phyloP scores from a whole-genome alignment of 345 rosid species.

The Citrus inodora region DNA sequence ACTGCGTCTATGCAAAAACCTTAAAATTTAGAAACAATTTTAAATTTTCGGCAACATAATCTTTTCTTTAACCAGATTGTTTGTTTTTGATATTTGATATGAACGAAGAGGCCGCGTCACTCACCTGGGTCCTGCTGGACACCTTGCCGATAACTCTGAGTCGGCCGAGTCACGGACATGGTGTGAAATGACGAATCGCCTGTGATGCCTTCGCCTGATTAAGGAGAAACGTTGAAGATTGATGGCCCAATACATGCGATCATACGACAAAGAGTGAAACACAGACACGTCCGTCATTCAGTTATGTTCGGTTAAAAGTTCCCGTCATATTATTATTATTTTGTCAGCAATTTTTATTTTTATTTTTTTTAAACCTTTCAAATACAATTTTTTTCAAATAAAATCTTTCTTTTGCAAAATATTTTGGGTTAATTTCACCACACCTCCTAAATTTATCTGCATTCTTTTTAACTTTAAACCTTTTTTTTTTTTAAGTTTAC shows the following conservation, averaged over 20 bases:
- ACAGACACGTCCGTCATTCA: neutral
- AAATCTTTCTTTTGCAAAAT: too few relatives aligned
- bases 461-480: too few relatives aligned
- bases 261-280: too few relatives aligned
- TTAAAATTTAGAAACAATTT: neutral
- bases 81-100: too few relatives aligned
- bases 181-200: neutral
- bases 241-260: neutral
- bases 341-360: too few relatives aligned
- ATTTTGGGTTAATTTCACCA: too few relatives aligned
- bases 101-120: neutral
- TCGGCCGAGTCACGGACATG: slow-evolving; percentile 24
- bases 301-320: neutral
- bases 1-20: neutral
- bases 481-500: too few relatives aligned
- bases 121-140: slow-evolving; percentile 22
- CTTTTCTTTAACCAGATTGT: neutral
- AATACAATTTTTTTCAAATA: too few relatives aligned
- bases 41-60: neutral
- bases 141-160: slow-evolving; percentile 17
- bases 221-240: neutral
- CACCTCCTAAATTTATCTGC: too few relatives aligned
- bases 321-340: too few relatives aligned
- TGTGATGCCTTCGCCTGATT: neutral
- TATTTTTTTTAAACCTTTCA: too few relatives aligned